phyloP scores from a whole-genome alignment of 202 grass and related monocot species.

The Miscanthus sacchariflorus region DNA sequence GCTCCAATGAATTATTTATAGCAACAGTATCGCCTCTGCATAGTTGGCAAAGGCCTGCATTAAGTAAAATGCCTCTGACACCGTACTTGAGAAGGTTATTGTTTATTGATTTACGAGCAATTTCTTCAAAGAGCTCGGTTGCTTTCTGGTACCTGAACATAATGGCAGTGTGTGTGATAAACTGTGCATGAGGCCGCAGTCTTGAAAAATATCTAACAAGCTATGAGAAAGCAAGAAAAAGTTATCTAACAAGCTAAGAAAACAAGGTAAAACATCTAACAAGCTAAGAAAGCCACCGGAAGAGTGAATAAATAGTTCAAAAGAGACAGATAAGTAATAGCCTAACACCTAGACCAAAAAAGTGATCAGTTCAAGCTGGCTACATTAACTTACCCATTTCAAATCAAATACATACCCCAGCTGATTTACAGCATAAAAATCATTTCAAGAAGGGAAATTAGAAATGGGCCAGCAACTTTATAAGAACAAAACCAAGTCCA shows the following conservation, averaged over 20 bases:
- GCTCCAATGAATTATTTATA: constrained; percentile 74
- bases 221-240: constrained; percentile 70
- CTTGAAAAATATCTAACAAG: constrained; percentile 34
- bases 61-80: constrained; percentile 82
- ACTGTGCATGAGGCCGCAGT: background rate
- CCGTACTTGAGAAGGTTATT: constrained; percentile 81
- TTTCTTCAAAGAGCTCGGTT: constrained; percentile 72
- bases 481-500: background rate
- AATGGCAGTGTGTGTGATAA: constrained; percentile 26
- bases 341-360: background rate
- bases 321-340: background rate
- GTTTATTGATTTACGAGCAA: constrained; percentile 68
- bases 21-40: constrained; percentile 85
- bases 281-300: background rate
- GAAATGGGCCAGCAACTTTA: constrained; percentile 1
- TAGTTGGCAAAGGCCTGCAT: constrained; percentile 87
- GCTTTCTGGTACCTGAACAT: constrained; percentile 78
- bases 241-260: background rate
- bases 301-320: constrained; percentile 18
- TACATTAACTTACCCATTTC: background rate
- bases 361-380: background rate
- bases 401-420: background rate
- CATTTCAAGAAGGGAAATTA: background rate
- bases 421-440: background rate
- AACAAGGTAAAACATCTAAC: background rate